phyloP scores from a whole-genome alignment of 495 filamentous ascomycete species.

The Aspergillus nidulans region DNA sequence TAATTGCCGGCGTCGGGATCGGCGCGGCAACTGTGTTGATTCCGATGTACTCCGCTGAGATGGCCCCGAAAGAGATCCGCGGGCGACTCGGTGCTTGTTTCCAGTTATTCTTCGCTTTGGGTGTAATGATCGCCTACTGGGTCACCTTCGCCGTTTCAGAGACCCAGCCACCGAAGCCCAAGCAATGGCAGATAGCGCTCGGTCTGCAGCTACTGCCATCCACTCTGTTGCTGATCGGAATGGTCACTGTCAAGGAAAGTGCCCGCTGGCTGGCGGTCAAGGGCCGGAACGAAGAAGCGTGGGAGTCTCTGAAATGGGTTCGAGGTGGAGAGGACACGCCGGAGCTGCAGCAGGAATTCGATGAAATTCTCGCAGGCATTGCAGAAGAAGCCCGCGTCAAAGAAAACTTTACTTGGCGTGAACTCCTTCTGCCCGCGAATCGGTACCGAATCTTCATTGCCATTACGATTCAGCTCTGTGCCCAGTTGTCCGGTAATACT shows the following conservation, averaged over 20 bases:
- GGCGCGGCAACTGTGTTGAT: constrained; percentile 50
- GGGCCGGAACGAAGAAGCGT: constrained; percentile 38
- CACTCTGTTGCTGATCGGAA: constrained; percentile 39
- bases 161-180: constrained; percentile 25
- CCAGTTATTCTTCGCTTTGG: constrained; percentile 45
- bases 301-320: constrained; percentile 42
- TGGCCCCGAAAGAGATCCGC: constrained; percentile 48
- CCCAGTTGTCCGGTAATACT: constrained; percentile 46
- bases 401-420: constrained; percentile 37
- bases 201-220: constrained; percentile 46
- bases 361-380: constrained; percentile 41
- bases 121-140: constrained; percentile 49
- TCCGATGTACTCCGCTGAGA: constrained; percentile 52
- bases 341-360: constrained; percentile 41
- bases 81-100: constrained; percentile 48
- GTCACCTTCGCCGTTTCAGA: constrained; percentile 43
- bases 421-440: constrained; percentile 39
- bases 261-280: constrained; percentile 48
- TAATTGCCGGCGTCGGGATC: constrained; percentile 52
- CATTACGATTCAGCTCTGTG: constrained; percentile 37
- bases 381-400: constrained; percentile 41
- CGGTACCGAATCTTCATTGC: constrained; percentile 20
- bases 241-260: constrained; percentile 44
- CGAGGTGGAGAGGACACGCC: constrained; percentile 37
- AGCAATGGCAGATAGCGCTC: constrained; percentile 51